These are phyloP conservation scores for Corchorus capsularis DNA, from an alignment of 345 rosid species.

Conservation along the genomic window DNA sequence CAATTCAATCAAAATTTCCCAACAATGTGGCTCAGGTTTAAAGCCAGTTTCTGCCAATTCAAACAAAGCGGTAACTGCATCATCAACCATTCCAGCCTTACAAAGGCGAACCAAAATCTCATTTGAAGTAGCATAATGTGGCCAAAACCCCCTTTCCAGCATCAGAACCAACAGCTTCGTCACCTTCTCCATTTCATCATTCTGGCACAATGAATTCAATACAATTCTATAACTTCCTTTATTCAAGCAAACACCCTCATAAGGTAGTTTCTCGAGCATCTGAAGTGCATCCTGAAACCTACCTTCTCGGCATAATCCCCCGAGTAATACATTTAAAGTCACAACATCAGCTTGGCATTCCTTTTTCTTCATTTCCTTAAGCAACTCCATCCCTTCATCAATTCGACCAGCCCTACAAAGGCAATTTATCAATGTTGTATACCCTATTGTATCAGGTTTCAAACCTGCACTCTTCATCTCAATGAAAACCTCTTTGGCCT, in stretches of 20 bases:
- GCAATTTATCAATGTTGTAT: conserved; percentile 76
- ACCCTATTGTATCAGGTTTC: conserved; percentile 66
- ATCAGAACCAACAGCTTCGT: conserved; percentile 52
- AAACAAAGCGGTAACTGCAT: conserved; percentile 43
- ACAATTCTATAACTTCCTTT: conserved; percentile 85
- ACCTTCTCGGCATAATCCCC: conserved; percentile 67
- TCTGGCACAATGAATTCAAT: conserved; percentile 61
- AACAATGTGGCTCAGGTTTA: conserved; percentile 59
- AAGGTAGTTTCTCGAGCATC: conserved; percentile 55
- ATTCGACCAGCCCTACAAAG: conserved; percentile 56
- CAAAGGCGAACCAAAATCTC: conserved; percentile 64
- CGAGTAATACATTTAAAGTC: conserved; percentile 69
- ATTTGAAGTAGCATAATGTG: conserved; percentile 83
- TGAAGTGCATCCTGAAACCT: conserved; percentile 62
- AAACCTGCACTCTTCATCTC: conserved; percentile 66
- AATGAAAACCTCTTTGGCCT: conserved; percentile 53
- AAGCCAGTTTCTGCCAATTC: conserved; percentile 59
- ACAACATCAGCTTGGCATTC: conserved; percentile 73
- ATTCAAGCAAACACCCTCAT: conserved; percentile 64
- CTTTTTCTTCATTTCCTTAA: conserved; percentile 65
- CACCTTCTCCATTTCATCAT: conserved; percentile 65
- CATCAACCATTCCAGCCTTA: conserved; percentile 53
- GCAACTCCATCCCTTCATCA: conserved; percentile 60
- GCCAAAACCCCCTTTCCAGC: conserved; percentile 62
- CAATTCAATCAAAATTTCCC: conserved; percentile 59